Percentiles rank a stretch among this genome's conserved stretches.
Evolutionary conservation across 2,329 filamentous ascomycete species (phyloP).

Genomic region (Epichloe baconii): DNA sequence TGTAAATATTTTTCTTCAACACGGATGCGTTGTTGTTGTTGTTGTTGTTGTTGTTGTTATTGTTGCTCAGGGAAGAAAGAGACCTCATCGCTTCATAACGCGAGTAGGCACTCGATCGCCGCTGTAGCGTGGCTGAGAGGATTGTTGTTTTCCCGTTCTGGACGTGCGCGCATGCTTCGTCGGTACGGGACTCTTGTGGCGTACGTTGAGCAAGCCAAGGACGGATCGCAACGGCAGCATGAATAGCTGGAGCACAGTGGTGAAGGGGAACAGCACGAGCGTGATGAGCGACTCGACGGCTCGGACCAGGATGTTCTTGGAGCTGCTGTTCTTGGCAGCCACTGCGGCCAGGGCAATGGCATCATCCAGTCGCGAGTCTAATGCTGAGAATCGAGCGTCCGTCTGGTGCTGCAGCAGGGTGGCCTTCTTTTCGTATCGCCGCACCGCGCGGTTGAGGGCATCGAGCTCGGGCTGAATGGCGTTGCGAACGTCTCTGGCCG

Average conservation of each 20-base stretch:
- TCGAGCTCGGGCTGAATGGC: constrained; percentile 71
- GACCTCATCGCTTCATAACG: constrained; percentile 16
- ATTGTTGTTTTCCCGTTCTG: constrained; percentile 1
- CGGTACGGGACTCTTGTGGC: constrained; percentile 14
- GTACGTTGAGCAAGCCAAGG: constrained; percentile 20
- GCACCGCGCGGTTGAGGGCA: constrained; percentile 74
- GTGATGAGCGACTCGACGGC: constrained; percentile 23
- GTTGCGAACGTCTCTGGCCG: constrained; percentile 46
- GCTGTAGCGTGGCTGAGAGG: constrained; percentile 18
- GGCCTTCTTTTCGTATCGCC: constrained; percentile 82
- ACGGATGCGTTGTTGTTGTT: too few species aligned
- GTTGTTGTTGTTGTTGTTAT: too few species aligned
- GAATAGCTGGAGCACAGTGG: constrained; percentile 24
- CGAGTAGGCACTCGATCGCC: constrained; percentile 23
- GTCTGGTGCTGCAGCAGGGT: constrained; percentile 62
- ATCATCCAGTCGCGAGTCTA: constrained; percentile 63
- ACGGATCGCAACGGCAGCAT: constrained; percentile 30
- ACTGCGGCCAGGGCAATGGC: constrained; percentile 70
- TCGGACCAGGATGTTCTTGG: constrained; percentile 24
- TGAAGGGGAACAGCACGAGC: constrained; percentile 28
- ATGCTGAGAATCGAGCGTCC: constrained; percentile 57
- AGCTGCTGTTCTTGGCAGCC: constrained; percentile 41
- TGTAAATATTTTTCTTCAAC: too few species aligned
- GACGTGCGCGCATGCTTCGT: constrained; percentile 9
- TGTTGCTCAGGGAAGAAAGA: too few species aligned